phyloP scores from a whole-genome alignment of 352 stramenopile genomes.

The Aphanomyces stellatus region DNA sequence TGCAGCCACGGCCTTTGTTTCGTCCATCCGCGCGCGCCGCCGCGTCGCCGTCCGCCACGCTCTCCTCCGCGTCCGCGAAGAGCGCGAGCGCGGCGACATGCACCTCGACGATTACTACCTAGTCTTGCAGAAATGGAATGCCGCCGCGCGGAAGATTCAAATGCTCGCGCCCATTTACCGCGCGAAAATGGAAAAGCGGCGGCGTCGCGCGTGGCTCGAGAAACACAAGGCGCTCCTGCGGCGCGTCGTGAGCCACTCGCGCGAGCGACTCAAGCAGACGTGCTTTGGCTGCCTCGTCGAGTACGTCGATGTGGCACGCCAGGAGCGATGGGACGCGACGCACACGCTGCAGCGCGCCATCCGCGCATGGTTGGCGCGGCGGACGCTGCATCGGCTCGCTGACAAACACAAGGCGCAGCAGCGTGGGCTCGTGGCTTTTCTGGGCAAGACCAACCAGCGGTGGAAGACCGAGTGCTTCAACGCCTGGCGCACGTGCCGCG shows the following conservation, averaged over 20 bases:
- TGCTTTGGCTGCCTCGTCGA: not conserved
- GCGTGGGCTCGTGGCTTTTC: not conserved
- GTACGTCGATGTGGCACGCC: not conserved
- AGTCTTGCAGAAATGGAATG: slow-evolving; percentile 32
- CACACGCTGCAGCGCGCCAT: slow-evolving; percentile 37
- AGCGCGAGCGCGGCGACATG: slow-evolving; percentile 31
- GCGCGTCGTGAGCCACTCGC: slow-evolving; percentile 25
- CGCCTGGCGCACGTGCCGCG: not conserved
- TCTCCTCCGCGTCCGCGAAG: slow-evolving; percentile 24
- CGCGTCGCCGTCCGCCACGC: slow-evolving; percentile 1
- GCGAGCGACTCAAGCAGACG: slow-evolving; percentile 21
- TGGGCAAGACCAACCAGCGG: not conserved
- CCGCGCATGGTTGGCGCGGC: slow-evolving; percentile 27
- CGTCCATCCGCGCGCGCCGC: not conserved
- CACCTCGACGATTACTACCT: slow-evolving; percentile 33
- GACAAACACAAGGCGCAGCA: not conserved
- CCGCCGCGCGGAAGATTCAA: slow-evolving; percentile 42
- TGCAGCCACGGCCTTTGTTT: not conserved
- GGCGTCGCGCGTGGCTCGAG: slow-evolving; percentile 19
- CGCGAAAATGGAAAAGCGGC: slow-evolving; percentile 27
- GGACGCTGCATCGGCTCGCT: not conserved
- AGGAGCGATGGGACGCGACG: slow-evolving; percentile 17
- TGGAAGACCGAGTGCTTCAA: not conserved
- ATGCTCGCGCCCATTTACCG: slow-evolving; percentile 35
- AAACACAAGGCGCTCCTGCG: slow-evolving; percentile 32